Evolutionary conservation across 176 grass and related monocot species (phyloP).

Genomic region (Aegilops umbellulata): DNA sequence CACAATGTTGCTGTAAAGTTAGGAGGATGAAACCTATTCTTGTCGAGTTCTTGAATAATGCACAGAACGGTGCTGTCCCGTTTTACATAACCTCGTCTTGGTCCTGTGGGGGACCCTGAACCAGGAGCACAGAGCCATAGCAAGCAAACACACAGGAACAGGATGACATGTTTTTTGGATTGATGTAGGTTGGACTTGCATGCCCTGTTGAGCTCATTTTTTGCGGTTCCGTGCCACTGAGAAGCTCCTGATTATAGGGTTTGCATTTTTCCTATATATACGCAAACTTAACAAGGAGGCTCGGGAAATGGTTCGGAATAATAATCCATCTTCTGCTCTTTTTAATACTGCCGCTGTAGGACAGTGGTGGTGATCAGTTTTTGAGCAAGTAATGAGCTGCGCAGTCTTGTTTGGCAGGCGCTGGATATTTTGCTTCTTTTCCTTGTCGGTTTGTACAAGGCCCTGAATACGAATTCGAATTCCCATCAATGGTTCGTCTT

Average conservation of each 20-base stretch:
- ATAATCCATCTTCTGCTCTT: neutral
- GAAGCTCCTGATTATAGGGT: neutral
- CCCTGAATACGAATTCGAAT: no score
- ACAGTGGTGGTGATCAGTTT: no score
- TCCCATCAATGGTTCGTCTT: no score
- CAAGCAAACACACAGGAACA: neutral
- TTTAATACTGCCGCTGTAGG: neutral
- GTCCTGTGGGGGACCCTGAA: slow-evolving; percentile 10
- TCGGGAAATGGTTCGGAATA: slow-evolving; percentile 5
- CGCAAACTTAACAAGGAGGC: neutral
- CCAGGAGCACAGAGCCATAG: slow-evolving; percentile 10
- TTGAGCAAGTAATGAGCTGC: no score
- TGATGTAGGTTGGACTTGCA: slow-evolving; percentile 15
- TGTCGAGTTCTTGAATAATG: slow-evolving; percentile 34
- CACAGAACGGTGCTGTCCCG: neutral
- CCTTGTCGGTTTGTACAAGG: no score
- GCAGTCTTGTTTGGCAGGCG: no score
- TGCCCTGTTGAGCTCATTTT: neutral
- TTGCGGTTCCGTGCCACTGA: no score
- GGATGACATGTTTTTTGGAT: slow-evolving; percentile 27
- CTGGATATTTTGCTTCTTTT: no score
- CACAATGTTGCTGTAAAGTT: slow-evolving; percentile 70
- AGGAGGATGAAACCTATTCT: slow-evolving; percentile 19
- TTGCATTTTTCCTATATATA: neutral
- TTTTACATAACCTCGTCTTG: slow-evolving; percentile 20